Conservation (phyloP, 140 eudicot genomes). For the Flaveria floridana region DNA sequence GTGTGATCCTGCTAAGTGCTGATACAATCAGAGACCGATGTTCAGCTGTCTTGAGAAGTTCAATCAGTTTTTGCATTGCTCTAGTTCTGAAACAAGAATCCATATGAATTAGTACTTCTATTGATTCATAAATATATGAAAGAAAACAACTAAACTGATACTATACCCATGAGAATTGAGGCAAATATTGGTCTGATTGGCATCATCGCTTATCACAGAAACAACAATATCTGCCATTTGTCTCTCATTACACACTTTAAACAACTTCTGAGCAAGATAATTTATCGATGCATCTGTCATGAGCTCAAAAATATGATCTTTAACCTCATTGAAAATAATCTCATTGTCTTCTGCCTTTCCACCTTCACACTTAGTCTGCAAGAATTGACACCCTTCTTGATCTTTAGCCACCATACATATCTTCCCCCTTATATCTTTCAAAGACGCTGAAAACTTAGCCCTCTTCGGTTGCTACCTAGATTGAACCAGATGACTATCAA, state of each 20-base stretch:
- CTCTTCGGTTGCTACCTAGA: too few relatives aligned
- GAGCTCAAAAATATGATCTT: too few relatives aligned
- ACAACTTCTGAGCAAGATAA: constrained; percentile 49
- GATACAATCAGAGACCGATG: constrained; percentile 42
- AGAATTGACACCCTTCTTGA: too few relatives aligned
- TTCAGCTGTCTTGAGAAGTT: constrained; percentile 38
- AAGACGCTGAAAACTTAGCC: too few relatives aligned
- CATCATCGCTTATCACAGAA: constrained; percentile 30
- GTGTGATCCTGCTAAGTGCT: constrained; percentile 41
- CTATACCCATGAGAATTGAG: constrained; percentile 54
- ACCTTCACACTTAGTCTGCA: too few relatives aligned
- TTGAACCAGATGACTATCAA: too few relatives aligned
- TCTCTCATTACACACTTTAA: constrained; percentile 40
- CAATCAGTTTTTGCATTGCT: constrained; percentile 59
- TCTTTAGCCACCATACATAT: too few relatives aligned
- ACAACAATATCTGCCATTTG: constrained; percentile 42
- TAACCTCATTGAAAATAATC: too few relatives aligned
- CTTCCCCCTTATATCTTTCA: too few relatives aligned
- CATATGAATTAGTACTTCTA: not conserved
- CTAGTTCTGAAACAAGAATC: constrained; percentile 50
- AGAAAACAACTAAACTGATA: not conserved
- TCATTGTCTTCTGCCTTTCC: too few relatives aligned
- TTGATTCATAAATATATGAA: not conserved
- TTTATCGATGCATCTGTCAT: constrained; percentile 48
- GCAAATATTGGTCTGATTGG: constrained; percentile 40